A percentile compares a stretch with the other conserved stretches of the same genome.
Evolutionary conservation across 495 filamentous ascomycete species (phyloP).

Genomic region (Trichocladium uniseriatum): DNA sequence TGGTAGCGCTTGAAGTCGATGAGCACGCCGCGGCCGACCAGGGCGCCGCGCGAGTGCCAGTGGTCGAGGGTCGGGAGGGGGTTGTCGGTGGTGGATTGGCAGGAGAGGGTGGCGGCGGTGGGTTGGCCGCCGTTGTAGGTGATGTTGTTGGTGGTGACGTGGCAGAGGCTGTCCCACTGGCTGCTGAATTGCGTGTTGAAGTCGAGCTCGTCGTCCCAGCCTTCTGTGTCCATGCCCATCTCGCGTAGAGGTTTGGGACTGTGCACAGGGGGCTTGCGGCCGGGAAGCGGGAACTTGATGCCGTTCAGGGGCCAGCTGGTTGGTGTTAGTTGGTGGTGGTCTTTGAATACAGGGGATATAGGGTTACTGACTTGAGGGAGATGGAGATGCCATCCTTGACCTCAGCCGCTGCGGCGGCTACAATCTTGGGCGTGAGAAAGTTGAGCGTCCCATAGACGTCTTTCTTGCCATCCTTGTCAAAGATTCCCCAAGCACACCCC

Average conservation of each 20-base stretch:
- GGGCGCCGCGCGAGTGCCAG: constrained; percentile 38
- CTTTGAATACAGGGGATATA: background rate
- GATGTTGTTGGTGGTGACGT: constrained; percentile 31
- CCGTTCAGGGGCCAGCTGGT: constrained; percentile 40
- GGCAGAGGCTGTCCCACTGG: constrained; percentile 74
- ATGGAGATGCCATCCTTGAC: constrained; percentile 46
- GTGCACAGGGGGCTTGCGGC: constrained; percentile 45
- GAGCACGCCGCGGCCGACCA: constrained; percentile 50
- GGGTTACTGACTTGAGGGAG: constrained; percentile 46
- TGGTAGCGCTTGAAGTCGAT: constrained; percentile 44
- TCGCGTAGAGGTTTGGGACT: constrained; percentile 40
- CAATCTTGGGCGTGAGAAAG: constrained; percentile 46
- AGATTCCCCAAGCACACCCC: constrained; percentile 58
- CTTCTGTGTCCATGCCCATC: constrained; percentile 21
- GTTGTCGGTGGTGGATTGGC: constrained; percentile 19
- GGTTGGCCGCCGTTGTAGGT: constrained; percentile 47
- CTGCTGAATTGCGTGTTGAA: constrained; percentile 69
- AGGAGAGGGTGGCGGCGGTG: constrained; percentile 22
- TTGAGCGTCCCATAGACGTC: constrained; percentile 52
- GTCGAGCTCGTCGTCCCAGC: constrained; percentile 48
- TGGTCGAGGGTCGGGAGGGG: constrained; percentile 32
- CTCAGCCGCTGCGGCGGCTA: constrained; percentile 43
- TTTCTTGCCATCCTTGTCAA: constrained; percentile 51
- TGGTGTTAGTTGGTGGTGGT: background rate
- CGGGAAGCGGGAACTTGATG: constrained; percentile 41